Percentiles rank a stretch among this genome's conserved stretches.
Conservation (phyloP, 352 stramenopile species). For the Pythium brachiatum region DNA sequence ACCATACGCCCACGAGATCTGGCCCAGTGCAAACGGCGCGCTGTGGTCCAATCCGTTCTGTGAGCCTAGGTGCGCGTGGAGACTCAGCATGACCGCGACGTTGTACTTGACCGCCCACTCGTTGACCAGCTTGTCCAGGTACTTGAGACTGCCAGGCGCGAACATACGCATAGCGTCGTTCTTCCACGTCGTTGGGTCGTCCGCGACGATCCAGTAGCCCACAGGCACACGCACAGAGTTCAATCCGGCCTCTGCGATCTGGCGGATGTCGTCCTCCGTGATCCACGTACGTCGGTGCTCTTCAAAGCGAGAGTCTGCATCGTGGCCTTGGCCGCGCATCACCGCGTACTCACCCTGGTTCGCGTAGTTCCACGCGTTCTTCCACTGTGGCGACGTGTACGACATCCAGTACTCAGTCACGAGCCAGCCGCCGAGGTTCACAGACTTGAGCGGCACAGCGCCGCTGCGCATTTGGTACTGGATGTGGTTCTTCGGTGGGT, state of each 20-base stretch:
- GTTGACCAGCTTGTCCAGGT: constrained; percentile 52
- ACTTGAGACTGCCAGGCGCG: constrained; percentile 34
- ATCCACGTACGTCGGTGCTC: constrained; percentile 57
- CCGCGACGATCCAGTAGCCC: constrained; percentile 51
- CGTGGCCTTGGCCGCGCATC: constrained; percentile 14
- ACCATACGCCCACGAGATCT: constrained; percentile 26
- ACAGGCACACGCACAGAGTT: constrained; percentile 33
- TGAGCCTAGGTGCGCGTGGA: constrained; percentile 50
- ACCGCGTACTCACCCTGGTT: constrained; percentile 19
- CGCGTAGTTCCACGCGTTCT: constrained; percentile 37
- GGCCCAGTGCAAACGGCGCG: constrained; percentile 16
- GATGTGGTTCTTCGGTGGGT: constrained; percentile 14
- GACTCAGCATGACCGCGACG: constrained; percentile 49
- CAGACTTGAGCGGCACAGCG: constrained; percentile 28
- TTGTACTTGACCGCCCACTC: constrained; percentile 52
- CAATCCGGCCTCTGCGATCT: constrained; percentile 34
- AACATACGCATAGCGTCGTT: constrained; percentile 7
- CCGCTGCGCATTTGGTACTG: constrained; percentile 24
- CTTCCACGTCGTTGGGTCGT: constrained; percentile 4
- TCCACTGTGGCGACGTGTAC: constrained; percentile 54
- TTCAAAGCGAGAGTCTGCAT: constrained; percentile 30
- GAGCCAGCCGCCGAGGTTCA: constrained; percentile 51
- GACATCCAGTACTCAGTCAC: constrained; percentile 43
- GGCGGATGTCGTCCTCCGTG: constrained; percentile 39
- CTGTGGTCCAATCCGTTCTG: constrained; percentile 63